Conservation (phyloP, 192 early-diverging fungal genomes). For the Endogone sp. region DNA sequence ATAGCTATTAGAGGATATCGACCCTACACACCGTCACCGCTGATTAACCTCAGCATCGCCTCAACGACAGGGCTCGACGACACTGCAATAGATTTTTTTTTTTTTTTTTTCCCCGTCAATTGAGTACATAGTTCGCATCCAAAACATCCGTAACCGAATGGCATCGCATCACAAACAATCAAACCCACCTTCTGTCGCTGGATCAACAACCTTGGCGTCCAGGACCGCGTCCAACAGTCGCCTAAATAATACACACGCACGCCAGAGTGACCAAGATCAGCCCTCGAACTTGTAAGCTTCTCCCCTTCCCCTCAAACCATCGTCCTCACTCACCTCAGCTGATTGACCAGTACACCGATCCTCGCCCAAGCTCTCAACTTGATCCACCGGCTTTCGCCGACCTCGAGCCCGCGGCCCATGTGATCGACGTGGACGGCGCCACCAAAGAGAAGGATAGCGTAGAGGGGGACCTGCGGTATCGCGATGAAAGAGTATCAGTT, state of each 20-base stretch:
- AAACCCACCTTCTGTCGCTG: conserved; percentile 41
- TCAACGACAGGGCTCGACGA: conserved; percentile 32
- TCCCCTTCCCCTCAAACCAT: background rate
- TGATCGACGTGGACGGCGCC: conserved; percentile 72
- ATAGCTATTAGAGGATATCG: too few relatives aligned
- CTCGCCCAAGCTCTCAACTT: conserved; percentile 71
- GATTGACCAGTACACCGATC: conserved; percentile 71
- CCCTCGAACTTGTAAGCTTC: too few relatives aligned
- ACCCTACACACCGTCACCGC: conserved; percentile 30
- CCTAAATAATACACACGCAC: background rate
- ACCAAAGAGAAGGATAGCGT: conserved; percentile 80
- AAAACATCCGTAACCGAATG: background rate
- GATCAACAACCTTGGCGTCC: conserved; percentile 68
- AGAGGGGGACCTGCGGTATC: conserved; percentile 57
- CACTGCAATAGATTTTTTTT: background rate
- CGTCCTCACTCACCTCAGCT: conserved; percentile 41
- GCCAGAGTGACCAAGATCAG: background rate
- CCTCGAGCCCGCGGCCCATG: conserved; percentile 52
- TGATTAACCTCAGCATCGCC: conserved; percentile 34
- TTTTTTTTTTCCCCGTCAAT: too few relatives aligned
- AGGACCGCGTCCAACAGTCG: conserved; percentile 66
- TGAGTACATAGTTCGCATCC: background rate
- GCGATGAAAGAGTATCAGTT: too few relatives aligned
- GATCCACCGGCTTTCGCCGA: conserved; percentile 54
- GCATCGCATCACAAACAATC: background rate